Evolutionary conservation across 371 early-diverging fungal species (phyloP), one percentile per base, ranked within the genome.

Genomic region (Synchytrium microbalum): DNA sequence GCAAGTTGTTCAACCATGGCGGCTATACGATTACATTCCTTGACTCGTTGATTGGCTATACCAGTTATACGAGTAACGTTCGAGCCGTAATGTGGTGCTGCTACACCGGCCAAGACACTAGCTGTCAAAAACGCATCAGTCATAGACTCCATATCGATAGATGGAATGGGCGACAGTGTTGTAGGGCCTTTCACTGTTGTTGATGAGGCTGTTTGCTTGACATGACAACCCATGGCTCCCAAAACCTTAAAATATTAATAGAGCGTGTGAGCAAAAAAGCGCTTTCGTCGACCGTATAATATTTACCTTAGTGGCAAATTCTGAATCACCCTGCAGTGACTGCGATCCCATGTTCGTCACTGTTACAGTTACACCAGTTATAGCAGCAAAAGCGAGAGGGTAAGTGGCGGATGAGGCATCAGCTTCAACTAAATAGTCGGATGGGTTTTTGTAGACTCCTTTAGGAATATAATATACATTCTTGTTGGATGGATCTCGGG

Each of bases 71-170:
- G 80, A 19, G 96, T 94, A 19, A 84, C 78, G 46, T 77, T 77
- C 59, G 81, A 78, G 19, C 77, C 79, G 5, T 70, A 72, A 8
- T 78, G 76, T 2, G 77, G 68, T 24, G 82, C 76, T 2, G 81
- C 79, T 1, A 92, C 92, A 3, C 96, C 95, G 14, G 96, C 96
- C 19, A 96, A 81, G 16, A 89, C 96, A 0, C 91, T 81, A 0
- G 96, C 95, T 1, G 98, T 97, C 73, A 97, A 78, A 79, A 97
- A 97, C 5, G 98, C 98, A 72, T 97, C 98, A 0, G 98, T 97
- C 96, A 97, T 93, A 14, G 91, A 87, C 74, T 95, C 95, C 98
- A 97, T 97, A 67, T 97, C 95, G 64, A 97, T 87, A 23, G 78
- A 69, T 8, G 86, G 77, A 3, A 97, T 71, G n/a, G 95, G 89